phyloP scores from a whole-genome alignment of 1,284 basidiomycete genomes.

The Sporisorium exsertum region DNA sequence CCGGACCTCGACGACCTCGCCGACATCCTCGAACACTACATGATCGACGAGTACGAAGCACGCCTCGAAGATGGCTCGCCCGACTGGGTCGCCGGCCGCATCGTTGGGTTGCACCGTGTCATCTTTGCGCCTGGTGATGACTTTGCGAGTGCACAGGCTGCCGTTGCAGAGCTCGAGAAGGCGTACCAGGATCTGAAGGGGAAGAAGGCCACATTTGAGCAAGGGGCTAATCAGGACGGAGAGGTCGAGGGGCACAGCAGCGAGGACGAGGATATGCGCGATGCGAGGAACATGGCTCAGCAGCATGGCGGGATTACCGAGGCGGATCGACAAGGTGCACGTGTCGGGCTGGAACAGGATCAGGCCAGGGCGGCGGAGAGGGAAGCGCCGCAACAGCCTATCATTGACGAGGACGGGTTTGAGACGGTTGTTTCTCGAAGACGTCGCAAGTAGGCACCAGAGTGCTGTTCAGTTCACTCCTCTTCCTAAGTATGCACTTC shows the following conservation, averaged over 20 bases:
- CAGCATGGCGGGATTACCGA: slow-evolving; percentile 39
- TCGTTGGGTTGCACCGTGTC: slow-evolving; percentile 50
- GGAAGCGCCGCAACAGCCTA: slow-evolving; percentile 43
- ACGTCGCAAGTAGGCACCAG: slow-evolving; percentile 47
- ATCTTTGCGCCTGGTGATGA: slow-evolving; percentile 53
- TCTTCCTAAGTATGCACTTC: no score
- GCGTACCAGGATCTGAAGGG: slow-evolving; percentile 48
- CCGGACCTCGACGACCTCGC: slow-evolving; percentile 65
- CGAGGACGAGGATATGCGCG: slow-evolving; percentile 47
- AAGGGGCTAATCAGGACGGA: slow-evolving; percentile 26
- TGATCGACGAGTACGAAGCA: slow-evolving; percentile 65
- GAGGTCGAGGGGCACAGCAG: slow-evolving; percentile 35
- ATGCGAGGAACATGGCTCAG: slow-evolving; percentile 38
- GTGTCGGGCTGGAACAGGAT: slow-evolving; percentile 31
- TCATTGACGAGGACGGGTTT: slow-evolving; percentile 63
- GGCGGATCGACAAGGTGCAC: slow-evolving; percentile 39
- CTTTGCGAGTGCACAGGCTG: slow-evolving; percentile 32
- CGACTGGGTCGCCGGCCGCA: slow-evolving; percentile 56
- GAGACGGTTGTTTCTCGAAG: slow-evolving; percentile 61
- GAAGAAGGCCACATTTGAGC: slow-evolving; percentile 36
- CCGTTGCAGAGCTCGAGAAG: slow-evolving; percentile 54
- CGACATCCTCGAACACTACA: slow-evolving; percentile 61
- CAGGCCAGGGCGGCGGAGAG: slow-evolving; percentile 14
- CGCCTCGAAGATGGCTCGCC: slow-evolving; percentile 63
- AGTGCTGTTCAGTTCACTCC: no score